Evolutionary conservation across 768 basidiomycete genomes (phyloP).

Genomic region (Pulveroboletus sp.): DNA sequence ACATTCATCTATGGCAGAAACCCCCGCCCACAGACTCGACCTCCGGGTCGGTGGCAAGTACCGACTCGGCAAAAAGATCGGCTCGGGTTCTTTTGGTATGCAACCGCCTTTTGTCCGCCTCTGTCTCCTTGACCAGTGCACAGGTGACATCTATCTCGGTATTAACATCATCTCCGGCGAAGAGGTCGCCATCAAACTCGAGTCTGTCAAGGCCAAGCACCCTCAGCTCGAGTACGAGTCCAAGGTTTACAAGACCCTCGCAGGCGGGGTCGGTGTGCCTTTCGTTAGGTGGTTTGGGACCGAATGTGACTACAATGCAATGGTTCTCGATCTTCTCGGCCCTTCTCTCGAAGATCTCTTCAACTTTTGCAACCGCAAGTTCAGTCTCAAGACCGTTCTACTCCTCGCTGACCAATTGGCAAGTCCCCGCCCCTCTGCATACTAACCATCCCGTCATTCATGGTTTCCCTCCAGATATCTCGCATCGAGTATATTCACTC

Average conservation of each 20-base stretch:
- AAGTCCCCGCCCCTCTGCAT: not conserved
- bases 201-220: constrained; percentile 99
- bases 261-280: constrained; percentile 97
- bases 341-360: constrained; percentile 89
- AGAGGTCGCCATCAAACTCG: constrained; percentile 99
- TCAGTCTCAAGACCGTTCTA: constrained; percentile 93
- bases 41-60: constrained; percentile 93
- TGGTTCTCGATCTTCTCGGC: constrained; percentile 96
- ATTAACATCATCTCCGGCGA: constrained; percentile 99
- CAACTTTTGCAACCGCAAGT: constrained; percentile 97
- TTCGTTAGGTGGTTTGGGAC: constrained; percentile 95
- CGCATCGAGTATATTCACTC: constrained; percentile 99
- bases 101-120: constrained; percentile 13
- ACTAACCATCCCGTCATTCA: constrained; percentile 39
- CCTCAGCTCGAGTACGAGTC: constrained; percentile 99
- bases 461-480: constrained; percentile 63
- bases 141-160: constrained; percentile 98
- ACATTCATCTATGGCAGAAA: constrained; percentile 64
- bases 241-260: constrained; percentile 94
- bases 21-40: constrained; percentile 68
- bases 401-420: constrained; percentile 96
- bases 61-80: constrained; percentile 98
- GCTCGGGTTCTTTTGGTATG: constrained; percentile 95
- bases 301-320: constrained; percentile 99
- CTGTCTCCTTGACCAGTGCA: constrained; percentile 5